phyloP scores from a whole-genome alignment of 306 rosid species.

The Cucurbita argyrosperma region DNA sequence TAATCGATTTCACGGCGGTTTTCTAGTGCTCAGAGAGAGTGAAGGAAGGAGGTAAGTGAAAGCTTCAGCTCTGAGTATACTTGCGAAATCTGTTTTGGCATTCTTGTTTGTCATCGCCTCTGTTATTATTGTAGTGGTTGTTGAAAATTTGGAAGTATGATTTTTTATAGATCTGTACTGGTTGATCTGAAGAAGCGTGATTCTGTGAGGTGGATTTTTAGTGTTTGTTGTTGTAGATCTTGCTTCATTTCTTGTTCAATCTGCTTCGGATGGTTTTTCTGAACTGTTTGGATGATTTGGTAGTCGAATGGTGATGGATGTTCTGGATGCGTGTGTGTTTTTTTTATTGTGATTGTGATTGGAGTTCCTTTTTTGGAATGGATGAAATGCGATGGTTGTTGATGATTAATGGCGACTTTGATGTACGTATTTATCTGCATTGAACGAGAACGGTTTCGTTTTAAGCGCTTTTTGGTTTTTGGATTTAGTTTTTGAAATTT shows the following conservation, averaged over 20 bases:
- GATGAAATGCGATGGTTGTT: background rate
- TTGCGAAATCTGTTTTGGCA: background rate
- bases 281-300: background rate
- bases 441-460: background rate
- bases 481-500: background rate
- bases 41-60: background rate
- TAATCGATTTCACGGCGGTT: background rate
- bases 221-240: background rate
- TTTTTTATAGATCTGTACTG: background rate
- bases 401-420: background rate
- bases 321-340: background rate
- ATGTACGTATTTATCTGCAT: background rate
- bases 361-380: background rate
- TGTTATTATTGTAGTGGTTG: background rate
- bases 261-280: background rate
- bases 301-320: background rate
- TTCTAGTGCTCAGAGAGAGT: background rate
- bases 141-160: background rate
- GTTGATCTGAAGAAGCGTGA: background rate
- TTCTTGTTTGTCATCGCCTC: background rate
- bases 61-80: background rate
- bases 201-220: background rate
- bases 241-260: background rate
- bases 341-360: background rate
- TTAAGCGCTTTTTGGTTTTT: background rate